These are phyloP conservation scores for Trichoderma pleuroti DNA, from an alignment of 2,329 filamentous ascomycete genomes.

Conservation along the genomic window DNA sequence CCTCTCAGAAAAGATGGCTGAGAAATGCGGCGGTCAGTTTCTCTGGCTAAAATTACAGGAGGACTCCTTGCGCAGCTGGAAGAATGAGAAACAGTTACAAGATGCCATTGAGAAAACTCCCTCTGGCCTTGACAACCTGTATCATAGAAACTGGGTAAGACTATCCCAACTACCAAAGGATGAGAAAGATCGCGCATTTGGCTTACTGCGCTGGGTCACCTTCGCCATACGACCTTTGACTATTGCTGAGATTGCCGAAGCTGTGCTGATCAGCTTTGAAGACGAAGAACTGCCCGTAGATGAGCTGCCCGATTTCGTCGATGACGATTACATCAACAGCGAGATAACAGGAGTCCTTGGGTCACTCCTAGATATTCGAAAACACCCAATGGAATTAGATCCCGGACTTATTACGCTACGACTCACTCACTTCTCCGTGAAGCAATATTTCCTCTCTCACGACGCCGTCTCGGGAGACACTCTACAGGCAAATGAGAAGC, in stretches of 20 bases:
- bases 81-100: neutral
- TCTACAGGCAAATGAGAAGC: neutral
- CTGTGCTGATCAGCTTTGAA: neutral
- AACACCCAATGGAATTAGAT: neutral
- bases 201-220: neutral
- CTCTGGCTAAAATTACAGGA: neutral
- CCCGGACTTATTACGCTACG: neutral
- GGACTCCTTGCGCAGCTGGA: neutral
- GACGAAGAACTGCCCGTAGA: neutral
- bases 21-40: neutral
- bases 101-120: neutral
- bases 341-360: neutral
- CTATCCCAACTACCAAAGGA: neutral
- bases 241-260: neutral
- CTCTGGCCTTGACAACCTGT: neutral
- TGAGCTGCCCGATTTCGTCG: neutral
- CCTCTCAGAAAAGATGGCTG: neutral
- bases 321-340: neutral
- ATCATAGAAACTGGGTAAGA: neutral
- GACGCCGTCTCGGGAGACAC: neutral
- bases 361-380: neutral
- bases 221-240: neutral
- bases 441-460: neutral
- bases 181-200: neutral
- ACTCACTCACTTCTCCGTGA: neutral